Evolutionary conservation across 495 filamentous ascomycete species (phyloP).

Genomic region (Aspergillus wentii): DNA sequence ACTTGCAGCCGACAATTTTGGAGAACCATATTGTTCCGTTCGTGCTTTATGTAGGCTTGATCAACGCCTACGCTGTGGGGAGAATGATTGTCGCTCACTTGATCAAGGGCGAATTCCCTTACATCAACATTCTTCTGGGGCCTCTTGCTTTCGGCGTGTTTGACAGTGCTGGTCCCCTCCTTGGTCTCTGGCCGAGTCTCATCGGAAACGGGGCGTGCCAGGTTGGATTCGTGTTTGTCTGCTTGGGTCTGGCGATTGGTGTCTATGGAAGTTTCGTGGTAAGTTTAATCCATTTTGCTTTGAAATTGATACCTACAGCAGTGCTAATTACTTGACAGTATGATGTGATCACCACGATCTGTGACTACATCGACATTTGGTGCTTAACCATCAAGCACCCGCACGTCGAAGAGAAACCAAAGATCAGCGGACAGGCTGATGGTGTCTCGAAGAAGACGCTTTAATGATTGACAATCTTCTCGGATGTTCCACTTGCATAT

Average conservation of each 20-base stretch:
- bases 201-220: conserved; percentile 73
- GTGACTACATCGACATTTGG: conserved; percentile 97
- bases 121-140: conserved; percentile 71
- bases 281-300: conserved; percentile 16
- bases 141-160: conserved; percentile 66
- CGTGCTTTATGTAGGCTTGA: conserved; percentile 74
- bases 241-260: conserved; percentile 73
- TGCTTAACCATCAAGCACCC: conserved; percentile 89
- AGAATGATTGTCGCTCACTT: conserved; percentile 93
- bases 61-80: conserved; percentile 92
- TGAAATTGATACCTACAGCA: background rate
- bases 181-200: conserved; percentile 74
- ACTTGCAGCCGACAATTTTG: conserved; percentile 78
- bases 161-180: conserved; percentile 68
- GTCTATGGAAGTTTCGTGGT: conserved; percentile 95
- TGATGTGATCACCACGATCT: conserved; percentile 94
- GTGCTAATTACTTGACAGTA: conserved; percentile 34
- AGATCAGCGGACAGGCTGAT: conserved; percentile 18
- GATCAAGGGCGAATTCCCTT: conserved; percentile 78
- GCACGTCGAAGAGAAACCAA: conserved; percentile 26
- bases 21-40: conserved; percentile 82
- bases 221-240: conserved; percentile 79
- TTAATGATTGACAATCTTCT: conserved; percentile 9
- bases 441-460: conserved; percentile 27
- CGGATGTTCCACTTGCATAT: conserved; percentile 3